Evolutionary conservation across 192 early-diverging fungal species (phyloP).

Genomic region (Gamsiella multidivaricata): DNA sequence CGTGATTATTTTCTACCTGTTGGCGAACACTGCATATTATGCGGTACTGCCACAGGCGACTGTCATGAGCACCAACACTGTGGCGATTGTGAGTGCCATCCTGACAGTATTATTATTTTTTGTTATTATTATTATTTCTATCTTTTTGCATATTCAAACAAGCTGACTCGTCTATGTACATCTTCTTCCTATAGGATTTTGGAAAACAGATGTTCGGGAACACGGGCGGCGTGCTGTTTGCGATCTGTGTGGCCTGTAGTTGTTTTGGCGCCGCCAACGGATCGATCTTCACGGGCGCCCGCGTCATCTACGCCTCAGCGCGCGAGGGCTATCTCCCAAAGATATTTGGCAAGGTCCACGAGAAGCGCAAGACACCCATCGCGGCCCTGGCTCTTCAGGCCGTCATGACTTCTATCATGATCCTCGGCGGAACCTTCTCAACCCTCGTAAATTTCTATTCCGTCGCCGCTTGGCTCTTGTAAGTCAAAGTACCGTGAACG

Average conservation of each 20-base stretch:
- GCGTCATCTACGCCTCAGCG: constrained; percentile 75
- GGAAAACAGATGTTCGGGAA: constrained; percentile 76
- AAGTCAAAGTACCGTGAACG: too few relatives aligned
- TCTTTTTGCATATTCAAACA: background rate
- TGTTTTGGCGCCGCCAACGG: constrained; percentile 86
- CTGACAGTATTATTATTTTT: too few relatives aligned
- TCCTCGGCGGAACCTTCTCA: constrained; percentile 72
- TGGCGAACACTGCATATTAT: constrained; percentile 87
- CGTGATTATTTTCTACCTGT: constrained; percentile 78
- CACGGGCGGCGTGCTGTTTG: constrained; percentile 74
- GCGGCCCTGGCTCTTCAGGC: constrained; percentile 75
- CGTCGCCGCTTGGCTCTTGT: constrained; percentile 78
- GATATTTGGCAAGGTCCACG: constrained; percentile 72
- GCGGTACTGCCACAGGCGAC: constrained; percentile 78
- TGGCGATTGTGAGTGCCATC: constrained; percentile 60
- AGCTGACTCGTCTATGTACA: background rate
- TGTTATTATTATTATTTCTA: background rate
- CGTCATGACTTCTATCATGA: constrained; percentile 68
- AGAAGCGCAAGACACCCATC: constrained; percentile 69
- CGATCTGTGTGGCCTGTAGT: constrained; percentile 75
- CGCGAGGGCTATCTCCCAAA: constrained; percentile 75
- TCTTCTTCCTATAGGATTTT: constrained; percentile 66
- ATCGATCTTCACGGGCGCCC: constrained; percentile 77
- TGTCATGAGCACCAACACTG: constrained; percentile 71
- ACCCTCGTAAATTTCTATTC: constrained; percentile 82